Percentiles rank a stretch among this genome's conserved stretches.
These are phyloP conservation scores for Acer yangbiense DNA, from an alignment of 345 rosid genomes.

Conservation along the genomic window DNA sequence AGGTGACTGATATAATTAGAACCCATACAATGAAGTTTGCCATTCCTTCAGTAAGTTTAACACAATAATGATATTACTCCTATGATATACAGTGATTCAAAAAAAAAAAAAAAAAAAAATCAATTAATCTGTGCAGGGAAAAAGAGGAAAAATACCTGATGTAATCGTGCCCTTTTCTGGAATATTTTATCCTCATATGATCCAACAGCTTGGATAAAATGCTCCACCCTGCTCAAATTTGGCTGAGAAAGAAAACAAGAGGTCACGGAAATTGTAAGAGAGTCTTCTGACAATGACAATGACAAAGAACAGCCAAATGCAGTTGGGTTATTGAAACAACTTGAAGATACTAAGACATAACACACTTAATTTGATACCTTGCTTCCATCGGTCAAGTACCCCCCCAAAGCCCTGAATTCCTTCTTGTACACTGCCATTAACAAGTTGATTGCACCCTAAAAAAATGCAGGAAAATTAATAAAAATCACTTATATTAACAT, in stretches of 20 bases:
- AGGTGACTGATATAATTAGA: not conserved
- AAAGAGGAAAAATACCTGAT: constrained; percentile 54
- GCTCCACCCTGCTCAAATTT: constrained; percentile 70
- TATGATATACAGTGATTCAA: not conserved
- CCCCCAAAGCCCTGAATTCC: constrained; percentile 60
- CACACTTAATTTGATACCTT: constrained; percentile 48
- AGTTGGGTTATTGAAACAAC: not conserved
- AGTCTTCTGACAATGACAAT: constrained; percentile 17
- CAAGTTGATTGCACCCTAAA: constrained; percentile 93
- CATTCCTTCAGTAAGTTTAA: not conserved
- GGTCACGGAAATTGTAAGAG: not conserved
- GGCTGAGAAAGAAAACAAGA: constrained; percentile 53
- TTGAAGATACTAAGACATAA: not conserved
- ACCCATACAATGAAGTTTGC: not conserved
- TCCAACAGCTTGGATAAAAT: constrained; percentile 90
- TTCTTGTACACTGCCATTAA: constrained; percentile 84
- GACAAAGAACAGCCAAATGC: constrained; percentile 19
- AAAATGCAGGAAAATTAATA: constrained; percentile 12
- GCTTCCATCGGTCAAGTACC: constrained; percentile 77
- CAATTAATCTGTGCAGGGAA: not conserved
- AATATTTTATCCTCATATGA: constrained; percentile 80
- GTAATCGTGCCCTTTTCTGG: constrained; percentile 73
- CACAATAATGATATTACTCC: not conserved
- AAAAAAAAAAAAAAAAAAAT: not conserved
- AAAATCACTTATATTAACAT: not conserved